These are phyloP conservation scores for Soucietia sequanensis DNA, from an alignment of 805 yeast species.

Conservation along the genomic window DNA sequence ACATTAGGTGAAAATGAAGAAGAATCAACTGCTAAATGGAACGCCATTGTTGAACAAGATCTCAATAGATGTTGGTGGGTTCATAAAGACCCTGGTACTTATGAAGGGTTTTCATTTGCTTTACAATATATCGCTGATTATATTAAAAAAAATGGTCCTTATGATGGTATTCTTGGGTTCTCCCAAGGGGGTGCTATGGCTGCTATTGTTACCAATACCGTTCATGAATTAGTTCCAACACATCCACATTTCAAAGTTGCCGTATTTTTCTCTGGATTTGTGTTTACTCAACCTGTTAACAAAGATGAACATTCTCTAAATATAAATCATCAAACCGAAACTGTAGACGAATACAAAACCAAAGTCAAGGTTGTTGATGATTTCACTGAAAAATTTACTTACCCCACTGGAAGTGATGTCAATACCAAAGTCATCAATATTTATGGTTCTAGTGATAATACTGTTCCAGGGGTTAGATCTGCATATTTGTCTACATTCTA, in stretches of 20 bases:
- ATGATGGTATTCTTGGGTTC: constrained; percentile 41
- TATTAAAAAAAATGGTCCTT: constrained; percentile 37
- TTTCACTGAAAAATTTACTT: constrained; percentile 17
- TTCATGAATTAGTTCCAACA: constrained; percentile 18
- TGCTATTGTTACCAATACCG: constrained; percentile 23
- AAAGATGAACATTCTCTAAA: constrained; percentile 12
- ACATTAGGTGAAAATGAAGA: constrained; percentile 21
- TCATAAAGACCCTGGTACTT: constrained; percentile 14
- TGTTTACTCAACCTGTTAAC: constrained; percentile 25
- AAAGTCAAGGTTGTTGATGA: constrained; percentile 17
- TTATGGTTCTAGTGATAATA: constrained; percentile 30
- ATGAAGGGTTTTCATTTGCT: constrained; percentile 29
- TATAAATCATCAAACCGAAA: constrained; percentile 18
- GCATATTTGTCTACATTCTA: constrained; percentile 21
- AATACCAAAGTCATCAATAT: constrained; percentile 27
- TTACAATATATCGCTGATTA: constrained; percentile 23
- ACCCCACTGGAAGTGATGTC: constrained; percentile 11
- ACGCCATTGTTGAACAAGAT: constrained; percentile 22
- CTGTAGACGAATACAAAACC: constrained; percentile 18
- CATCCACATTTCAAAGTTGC: constrained; percentile 28
- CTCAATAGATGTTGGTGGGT: constrained; percentile 40
- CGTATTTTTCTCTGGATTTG: constrained; percentile 34
- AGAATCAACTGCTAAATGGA: constrained; percentile 32
- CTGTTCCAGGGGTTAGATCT: constrained; percentile 33
- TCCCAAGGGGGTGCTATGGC: constrained; percentile 45